These are phyloP conservation scores for Ustilago sp. DNA, from an alignment of 1,284 basidiomycete genomes.

Conservation along the genomic window DNA sequence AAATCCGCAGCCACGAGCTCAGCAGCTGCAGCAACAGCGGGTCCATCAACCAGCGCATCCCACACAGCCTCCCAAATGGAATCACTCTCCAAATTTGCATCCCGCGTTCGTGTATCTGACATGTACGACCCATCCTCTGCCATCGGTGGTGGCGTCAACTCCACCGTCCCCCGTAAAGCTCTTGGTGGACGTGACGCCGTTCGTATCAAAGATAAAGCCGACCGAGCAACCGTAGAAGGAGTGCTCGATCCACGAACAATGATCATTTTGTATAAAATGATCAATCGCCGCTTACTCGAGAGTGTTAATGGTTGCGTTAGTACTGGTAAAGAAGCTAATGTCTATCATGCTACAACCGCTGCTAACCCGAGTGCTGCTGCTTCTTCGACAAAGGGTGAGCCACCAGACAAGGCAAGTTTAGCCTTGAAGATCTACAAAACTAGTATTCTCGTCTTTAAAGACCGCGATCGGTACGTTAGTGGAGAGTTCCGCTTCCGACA, in stretches of 20 bases:
- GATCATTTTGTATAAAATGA: slow-evolving; percentile 68
- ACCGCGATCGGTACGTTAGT: slow-evolving; percentile 92
- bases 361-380: slow-evolving; percentile 3
- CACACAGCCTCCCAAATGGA: slow-evolving; percentile 62
- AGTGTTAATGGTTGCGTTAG: slow-evolving; percentile 64
- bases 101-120: slow-evolving; percentile 56
- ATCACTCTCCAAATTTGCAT: slow-evolving; percentile 59
- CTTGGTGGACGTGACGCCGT: slow-evolving; percentile 53
- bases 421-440: slow-evolving; percentile 98
- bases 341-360: slow-evolving; percentile 65
- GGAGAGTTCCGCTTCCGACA: slow-evolving; percentile 90
- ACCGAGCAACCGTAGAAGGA: slow-evolving; percentile 67
- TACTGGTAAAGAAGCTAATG: slow-evolving; percentile 68
- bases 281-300: slow-evolving; percentile 60
- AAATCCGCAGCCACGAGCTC: neutral
- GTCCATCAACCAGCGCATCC: slow-evolving; percentile 23
- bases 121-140: slow-evolving; percentile 64
- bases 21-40: slow-evolving; percentile 19
- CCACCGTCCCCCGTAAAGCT: slow-evolving; percentile 64
- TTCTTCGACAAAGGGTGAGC: neutral
- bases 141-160: slow-evolving; percentile 62
- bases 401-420: slow-evolving; percentile 35
- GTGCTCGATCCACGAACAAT: slow-evolving; percentile 68
- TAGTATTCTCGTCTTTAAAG: slow-evolving; percentile 96
- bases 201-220: slow-evolving; percentile 66